Evolutionary conservation across 2,329 filamentous ascomycete genomes (phyloP).

Genomic region (Exophiala calicioides): DNA sequence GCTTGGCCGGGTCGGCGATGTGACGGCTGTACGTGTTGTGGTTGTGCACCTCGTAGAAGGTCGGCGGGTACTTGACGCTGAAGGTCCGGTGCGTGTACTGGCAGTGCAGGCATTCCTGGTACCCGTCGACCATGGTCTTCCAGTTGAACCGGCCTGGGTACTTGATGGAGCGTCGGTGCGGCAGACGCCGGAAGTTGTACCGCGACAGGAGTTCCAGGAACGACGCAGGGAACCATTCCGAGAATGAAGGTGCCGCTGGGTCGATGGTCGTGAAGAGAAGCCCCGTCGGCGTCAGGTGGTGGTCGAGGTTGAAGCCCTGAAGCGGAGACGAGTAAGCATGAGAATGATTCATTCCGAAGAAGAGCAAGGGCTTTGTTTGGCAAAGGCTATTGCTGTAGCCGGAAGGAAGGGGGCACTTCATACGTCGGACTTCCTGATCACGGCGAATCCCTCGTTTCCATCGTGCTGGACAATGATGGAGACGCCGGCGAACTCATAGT

Average conservation of each 20-base stretch:
- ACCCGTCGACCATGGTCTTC: slow-evolving; percentile 63
- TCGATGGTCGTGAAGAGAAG: slow-evolving; percentile 56
- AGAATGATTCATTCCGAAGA: slow-evolving; percentile 1
- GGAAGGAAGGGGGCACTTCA: slow-evolving; percentile 1
- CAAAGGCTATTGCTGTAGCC: neutral
- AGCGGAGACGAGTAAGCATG: neutral
- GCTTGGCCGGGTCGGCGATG: slow-evolving; percentile 55
- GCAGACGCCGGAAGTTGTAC: slow-evolving; percentile 57
- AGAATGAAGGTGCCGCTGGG: slow-evolving; percentile 49
- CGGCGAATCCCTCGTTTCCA: slow-evolving; percentile 25
- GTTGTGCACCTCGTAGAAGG: slow-evolving; percentile 57
- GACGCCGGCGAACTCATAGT: slow-evolving; percentile 51
- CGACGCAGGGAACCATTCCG: slow-evolving; percentile 54
- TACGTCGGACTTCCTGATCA: slow-evolving; percentile 27
- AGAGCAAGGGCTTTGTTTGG: neutral
- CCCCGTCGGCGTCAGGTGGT: slow-evolving; percentile 53
- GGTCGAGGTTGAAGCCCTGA: slow-evolving; percentile 38
- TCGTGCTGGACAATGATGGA: slow-evolving; percentile 18
- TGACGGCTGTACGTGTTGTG: slow-evolving; percentile 59
- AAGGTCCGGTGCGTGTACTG: slow-evolving; percentile 61
- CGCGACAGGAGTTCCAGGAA: slow-evolving; percentile 51
- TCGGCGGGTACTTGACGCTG: slow-evolving; percentile 56
- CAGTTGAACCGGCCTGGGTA: slow-evolving; percentile 61
- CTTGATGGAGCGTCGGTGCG: slow-evolving; percentile 54
- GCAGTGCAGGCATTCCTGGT: slow-evolving; percentile 61